These are phyloP conservation scores for Ophioceras dolichostomum DNA, from an alignment of 2,329 filamentous ascomycete species.

Conservation along the genomic window DNA sequence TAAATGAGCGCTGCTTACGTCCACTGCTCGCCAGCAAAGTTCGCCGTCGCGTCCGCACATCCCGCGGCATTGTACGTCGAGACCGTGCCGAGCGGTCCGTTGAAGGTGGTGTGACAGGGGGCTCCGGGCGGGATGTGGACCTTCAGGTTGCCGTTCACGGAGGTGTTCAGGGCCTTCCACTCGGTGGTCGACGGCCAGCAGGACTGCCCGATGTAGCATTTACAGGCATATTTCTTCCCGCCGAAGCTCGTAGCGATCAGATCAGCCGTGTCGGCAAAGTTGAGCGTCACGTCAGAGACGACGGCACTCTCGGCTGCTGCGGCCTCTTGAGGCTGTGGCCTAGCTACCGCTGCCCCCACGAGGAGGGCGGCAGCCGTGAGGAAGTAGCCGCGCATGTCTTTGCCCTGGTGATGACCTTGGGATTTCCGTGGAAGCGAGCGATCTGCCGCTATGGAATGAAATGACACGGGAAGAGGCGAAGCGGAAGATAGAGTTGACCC, in stretches of 20 bases:
- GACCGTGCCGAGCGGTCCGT: constrained; percentile 22
- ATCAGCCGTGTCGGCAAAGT: constrained; percentile 21
- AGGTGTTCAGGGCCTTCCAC: constrained; percentile 18
- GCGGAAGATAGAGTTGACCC: too few relatives aligned
- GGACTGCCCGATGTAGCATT: constrained; percentile 12
- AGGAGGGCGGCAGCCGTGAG: background rate
- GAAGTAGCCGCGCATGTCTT: background rate
- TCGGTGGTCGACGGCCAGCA: constrained; percentile 12
- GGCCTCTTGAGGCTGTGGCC: background rate
- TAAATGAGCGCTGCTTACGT: constrained; percentile 27
- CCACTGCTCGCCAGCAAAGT: constrained; percentile 21
- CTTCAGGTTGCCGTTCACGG: constrained; percentile 21
- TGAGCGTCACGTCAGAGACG: too few relatives aligned
- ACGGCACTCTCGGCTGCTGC: constrained; percentile 15
- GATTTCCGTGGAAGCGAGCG: background rate
- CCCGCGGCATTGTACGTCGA: constrained; percentile 20
- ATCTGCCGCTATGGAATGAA: background rate
- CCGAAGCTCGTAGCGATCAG: constrained; percentile 6
- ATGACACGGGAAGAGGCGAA: too few relatives aligned
- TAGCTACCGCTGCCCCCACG: background rate
- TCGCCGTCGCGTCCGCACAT: constrained; percentile 17
- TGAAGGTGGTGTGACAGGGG: constrained; percentile 22
- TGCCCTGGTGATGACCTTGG: too few relatives aligned
- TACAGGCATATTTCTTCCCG: constrained; percentile 13
- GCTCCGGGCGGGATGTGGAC: constrained; percentile 18